Conservation (phyloP, 495 filamentous ascomycete species). For the Endocarpon pusillum region DNA sequence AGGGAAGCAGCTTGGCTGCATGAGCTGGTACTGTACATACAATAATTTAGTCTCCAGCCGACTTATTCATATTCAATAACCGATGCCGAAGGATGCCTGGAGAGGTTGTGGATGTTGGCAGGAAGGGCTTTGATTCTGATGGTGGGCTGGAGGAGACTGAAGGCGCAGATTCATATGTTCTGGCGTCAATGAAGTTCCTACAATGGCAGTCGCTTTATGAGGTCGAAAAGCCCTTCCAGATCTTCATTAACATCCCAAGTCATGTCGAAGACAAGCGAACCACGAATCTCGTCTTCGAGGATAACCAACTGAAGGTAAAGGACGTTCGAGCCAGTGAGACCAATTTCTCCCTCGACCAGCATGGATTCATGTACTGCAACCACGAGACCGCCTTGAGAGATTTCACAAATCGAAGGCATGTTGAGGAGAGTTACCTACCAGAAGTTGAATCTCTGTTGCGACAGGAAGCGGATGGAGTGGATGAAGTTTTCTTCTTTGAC, state of each 20-base stretch:
- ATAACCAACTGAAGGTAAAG: slow-evolving; percentile 32
- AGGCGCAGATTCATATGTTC: too few species aligned
- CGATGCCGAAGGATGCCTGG: too few species aligned
- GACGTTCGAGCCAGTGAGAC: slow-evolving; percentile 20
- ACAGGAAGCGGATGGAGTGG: slow-evolving; percentile 6
- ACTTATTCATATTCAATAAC: too few species aligned
- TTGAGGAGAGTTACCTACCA: slow-evolving; percentile 8
- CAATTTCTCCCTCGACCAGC: slow-evolving; percentile 4
- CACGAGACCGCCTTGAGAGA: background rate
- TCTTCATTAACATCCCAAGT: slow-evolving; percentile 4
- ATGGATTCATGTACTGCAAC: slow-evolving; percentile 4
- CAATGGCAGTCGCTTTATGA: slow-evolving; percentile 6
- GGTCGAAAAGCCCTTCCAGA: slow-evolving; percentile 4
- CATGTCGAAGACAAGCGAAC: slow-evolving; percentile 2
- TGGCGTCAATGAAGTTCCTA: too few species aligned
- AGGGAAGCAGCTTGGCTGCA: too few species aligned
- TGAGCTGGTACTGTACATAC: too few species aligned
- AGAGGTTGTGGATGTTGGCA: too few species aligned
- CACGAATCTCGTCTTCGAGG: slow-evolving; percentile 17
- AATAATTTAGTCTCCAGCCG: too few species aligned
- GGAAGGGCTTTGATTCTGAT: too few species aligned
- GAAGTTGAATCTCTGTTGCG: slow-evolving; percentile 7
- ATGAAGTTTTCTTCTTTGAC: slow-evolving; percentile 9
- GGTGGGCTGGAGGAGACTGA: too few species aligned
- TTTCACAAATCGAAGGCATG: background rate